A percentile compares a stretch with the other conserved stretches of the same genome.
Conservation (phyloP, 2,329 filamentous ascomycete species). For the Zymoseptoria brevis region DNA sequence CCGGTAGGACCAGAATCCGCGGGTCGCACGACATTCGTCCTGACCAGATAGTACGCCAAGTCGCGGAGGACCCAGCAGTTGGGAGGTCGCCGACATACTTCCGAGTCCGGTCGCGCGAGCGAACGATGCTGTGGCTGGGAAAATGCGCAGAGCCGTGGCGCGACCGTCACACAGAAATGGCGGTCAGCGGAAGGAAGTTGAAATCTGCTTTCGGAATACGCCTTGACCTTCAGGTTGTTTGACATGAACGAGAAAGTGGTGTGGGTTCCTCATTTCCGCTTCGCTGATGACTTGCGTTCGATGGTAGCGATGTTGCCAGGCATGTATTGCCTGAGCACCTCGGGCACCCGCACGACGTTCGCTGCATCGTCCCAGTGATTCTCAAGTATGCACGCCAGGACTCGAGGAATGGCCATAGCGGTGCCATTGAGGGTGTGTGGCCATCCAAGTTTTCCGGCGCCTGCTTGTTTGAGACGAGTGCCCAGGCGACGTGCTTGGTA, state of each 20-base stretch:
- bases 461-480: conserved; percentile 55
- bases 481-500: conserved; percentile 81
- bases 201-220: not conserved
- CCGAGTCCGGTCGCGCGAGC: not conserved
- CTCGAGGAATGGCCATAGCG: conserved; percentile 80
- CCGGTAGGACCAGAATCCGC: not conserved
- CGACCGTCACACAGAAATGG: not conserved
- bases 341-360: conserved; percentile 63
- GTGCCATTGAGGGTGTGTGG: conserved; percentile 93
- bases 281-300: conserved; percentile 1
- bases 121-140: not conserved
- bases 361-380: conserved; percentile 73
- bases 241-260: not conserved
- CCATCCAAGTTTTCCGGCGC: conserved; percentile 55
- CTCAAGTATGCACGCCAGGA: conserved; percentile 82
- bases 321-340: conserved; percentile 79
- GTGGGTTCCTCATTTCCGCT: not conserved
- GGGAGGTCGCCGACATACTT: not conserved
- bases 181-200: not conserved
- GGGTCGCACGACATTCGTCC: not conserved
- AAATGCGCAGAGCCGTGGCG: not conserved
- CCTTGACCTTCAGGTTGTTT: not conserved
- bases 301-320: conserved; percentile 17
- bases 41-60: not conserved
- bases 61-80: not conserved